phyloP scores from a whole-genome alignment of 2,329 filamentous ascomycete species.

The Aspergillus fumigatus region DNA sequence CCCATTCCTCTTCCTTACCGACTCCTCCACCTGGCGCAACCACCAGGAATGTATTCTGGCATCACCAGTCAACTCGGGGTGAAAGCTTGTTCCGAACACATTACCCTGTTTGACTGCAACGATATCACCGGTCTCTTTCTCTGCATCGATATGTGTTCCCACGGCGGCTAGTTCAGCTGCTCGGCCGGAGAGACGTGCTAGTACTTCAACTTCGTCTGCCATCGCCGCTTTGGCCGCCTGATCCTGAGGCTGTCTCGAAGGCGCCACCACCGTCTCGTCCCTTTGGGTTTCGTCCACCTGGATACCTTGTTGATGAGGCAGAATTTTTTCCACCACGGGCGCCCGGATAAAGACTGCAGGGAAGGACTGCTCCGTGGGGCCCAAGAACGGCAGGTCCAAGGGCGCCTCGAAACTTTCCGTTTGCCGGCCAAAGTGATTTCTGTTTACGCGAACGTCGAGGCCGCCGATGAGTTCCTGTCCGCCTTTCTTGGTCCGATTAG shows the following conservation, averaged over 20 bases:
- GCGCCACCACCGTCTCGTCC: constrained; percentile 54
- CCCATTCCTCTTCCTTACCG: constrained; percentile 27
- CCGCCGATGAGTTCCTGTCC: constrained; percentile 93
- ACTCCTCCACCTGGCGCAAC: constrained; percentile 64
- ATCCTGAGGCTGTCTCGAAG: constrained; percentile 47
- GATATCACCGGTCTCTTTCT: constrained; percentile 60
- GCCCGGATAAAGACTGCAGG: constrained; percentile 89
- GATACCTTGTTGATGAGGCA: constrained; percentile 51
- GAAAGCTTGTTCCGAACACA: constrained; percentile 91
- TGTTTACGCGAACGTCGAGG: constrained; percentile 80
- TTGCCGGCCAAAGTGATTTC: constrained; percentile 94
- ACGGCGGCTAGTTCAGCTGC: constrained; percentile 47
- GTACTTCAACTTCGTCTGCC: constrained; percentile 52
- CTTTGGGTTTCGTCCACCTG: constrained; percentile 46
- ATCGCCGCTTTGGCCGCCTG: constrained; percentile 42
- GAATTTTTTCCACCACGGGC: constrained; percentile 80
- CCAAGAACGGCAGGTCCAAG: constrained; percentile 68
- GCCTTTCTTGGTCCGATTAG: constrained; percentile 81
- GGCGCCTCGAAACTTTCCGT: constrained; percentile 82
- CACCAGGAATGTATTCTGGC: constrained; percentile 90
- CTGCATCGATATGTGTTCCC: constrained; percentile 33
- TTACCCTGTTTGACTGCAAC: constrained; percentile 88
- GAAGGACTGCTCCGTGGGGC: constrained; percentile 49
- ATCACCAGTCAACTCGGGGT: constrained; percentile 88
- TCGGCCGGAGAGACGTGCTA: constrained; percentile 53